Base-by-base conservation (phyloP, 192 early-diverging fungal species). In the Coemansia sp. region DNA sequence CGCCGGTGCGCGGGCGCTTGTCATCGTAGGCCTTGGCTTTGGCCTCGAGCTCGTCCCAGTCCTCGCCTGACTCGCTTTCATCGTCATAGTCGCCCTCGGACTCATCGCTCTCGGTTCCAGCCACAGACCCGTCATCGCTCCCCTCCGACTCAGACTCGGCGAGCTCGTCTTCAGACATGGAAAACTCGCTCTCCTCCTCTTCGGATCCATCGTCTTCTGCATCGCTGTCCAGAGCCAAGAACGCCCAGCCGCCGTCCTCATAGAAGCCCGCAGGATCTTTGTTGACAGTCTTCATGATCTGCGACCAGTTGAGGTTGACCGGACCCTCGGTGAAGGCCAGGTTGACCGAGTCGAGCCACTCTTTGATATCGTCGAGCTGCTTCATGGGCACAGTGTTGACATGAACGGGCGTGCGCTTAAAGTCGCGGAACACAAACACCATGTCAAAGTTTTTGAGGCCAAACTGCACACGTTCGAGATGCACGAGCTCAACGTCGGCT, bases 261-360 rank as follows among this genome's bases (percentile, higher is more conserved):
- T 91, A 99, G 72, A 99, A 99, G 31, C 85, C 89, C 4, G 85
- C 89, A 0, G 97, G 95, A 68, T 98, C 92, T 54, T 92, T 87
- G 72, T 91, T 91, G 31, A 99, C 87, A 0, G 95, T 98, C 78
- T 97, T 99, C 97, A 99, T 99, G 77, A 99, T 99, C 71, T 87
- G 88, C 5, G 88, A 64, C 97, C 97, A 99, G 75, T 90, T 91
- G 60, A 98, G 83, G 69, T 96, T 96, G 65, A 94, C 89, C 4
- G 92, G 92, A 22, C 96, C 96, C 71, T 99, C 96, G 11, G 88
- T 91, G 74, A 92, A 95, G 5, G 89, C 84, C 59, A 99, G 86
- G 68, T 99, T 94, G 65, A 95, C 88, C 21, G 91, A 89, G 70
- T 93, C 89, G 25, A 99, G 83, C 94, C 95, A 97, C 62, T 96